phyloP scores from a whole-genome alignment of 805 yeast species.

The Middelhovenomyces tepae region DNA sequence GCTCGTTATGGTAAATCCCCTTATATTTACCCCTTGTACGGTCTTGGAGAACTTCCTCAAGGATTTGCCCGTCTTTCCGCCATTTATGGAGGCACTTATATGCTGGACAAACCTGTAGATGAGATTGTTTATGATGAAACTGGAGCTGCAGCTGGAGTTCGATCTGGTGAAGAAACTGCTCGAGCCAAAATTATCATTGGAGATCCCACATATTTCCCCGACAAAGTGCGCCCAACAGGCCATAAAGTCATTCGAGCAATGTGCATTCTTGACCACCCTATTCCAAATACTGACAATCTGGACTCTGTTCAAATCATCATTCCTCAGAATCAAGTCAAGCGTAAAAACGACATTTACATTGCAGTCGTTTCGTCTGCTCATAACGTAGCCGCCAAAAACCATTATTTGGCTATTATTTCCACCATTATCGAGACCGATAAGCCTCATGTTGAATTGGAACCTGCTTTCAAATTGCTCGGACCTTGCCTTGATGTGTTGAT shows the following conservation, averaged over 20 bases:
- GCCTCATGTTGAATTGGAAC: slow-evolving; percentile 86
- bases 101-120: slow-evolving; percentile 94
- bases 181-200: slow-evolving; percentile 91
- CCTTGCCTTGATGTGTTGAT: slow-evolving; percentile 70
- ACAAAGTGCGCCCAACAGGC: slow-evolving; percentile 63
- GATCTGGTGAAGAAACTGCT: slow-evolving; percentile 85
- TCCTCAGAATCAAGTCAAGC: slow-evolving; percentile 90
- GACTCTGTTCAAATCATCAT: slow-evolving; percentile 91
- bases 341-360: slow-evolving; percentile 90
- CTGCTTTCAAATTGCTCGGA: slow-evolving; percentile 88
- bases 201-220: slow-evolving; percentile 96
- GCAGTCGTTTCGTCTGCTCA: slow-evolving; percentile 86
- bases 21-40: slow-evolving; percentile 90
- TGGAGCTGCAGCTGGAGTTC: slow-evolving; percentile 75
- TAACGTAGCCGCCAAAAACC: slow-evolving; percentile 81
- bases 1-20: slow-evolving; percentile 96
- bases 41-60: slow-evolving; percentile 97
- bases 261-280: slow-evolving; percentile 84
- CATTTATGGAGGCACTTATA: slow-evolving; percentile 95
- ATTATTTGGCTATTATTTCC: slow-evolving; percentile 86
- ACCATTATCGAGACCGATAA: slow-evolving; percentile 89
- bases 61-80: slow-evolving; percentile 97
- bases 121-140: slow-evolving; percentile 69
- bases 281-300: slow-evolving; percentile 69
- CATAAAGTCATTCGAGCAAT: slow-evolving; percentile 72